These are phyloP conservation scores for Staphylotrichum tortipilum DNA, from an alignment of 495 filamentous ascomycete species.

Conservation along the genomic window DNA sequence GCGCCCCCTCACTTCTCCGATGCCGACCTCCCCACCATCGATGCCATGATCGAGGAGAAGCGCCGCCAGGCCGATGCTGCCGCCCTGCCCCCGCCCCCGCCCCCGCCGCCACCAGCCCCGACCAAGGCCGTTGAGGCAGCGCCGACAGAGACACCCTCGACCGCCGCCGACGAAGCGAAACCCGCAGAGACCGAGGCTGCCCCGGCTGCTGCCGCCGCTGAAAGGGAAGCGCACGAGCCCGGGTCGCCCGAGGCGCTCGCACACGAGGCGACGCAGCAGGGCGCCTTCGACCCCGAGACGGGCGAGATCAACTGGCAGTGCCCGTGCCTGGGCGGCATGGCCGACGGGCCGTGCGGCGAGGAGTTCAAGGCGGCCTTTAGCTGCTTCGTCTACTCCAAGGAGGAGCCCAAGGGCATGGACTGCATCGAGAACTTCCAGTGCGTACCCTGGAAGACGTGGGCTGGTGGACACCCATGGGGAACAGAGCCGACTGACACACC, in stretches of 20 bases:
- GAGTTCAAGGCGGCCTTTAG: constrained; percentile 91
- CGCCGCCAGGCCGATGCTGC: constrained; percentile 29
- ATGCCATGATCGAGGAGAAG: constrained; percentile 45
- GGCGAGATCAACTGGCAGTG: constrained; percentile 99
- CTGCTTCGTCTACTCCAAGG: constrained; percentile 90
- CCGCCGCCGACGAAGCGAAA: constrained; percentile 3
- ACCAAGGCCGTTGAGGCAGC: constrained; percentile 14
- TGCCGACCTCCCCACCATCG: constrained; percentile 40
- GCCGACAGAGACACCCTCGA: constrained; percentile 20
- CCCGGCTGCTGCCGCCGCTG: constrained; percentile 3
- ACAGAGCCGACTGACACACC: constrained; percentile 16
- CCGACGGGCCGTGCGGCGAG: constrained; percentile 89
- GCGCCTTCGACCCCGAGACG: constrained; percentile 95
- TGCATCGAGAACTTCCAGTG: constrained; percentile 96
- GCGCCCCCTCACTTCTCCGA: constrained; percentile 37
- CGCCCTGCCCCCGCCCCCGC: constrained; percentile 15
- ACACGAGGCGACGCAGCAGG: constrained; percentile 72
- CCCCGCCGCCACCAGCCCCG: constrained; percentile 20
- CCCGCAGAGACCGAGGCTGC: constrained; percentile 17
- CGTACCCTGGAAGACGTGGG: constrained; percentile 47
- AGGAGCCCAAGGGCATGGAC: constrained; percentile 97
- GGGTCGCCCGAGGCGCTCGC: constrained; percentile 53
- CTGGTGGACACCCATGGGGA: neutral
- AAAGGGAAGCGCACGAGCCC: constrained; percentile 11
- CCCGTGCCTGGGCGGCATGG: constrained; percentile 95